Percentiles rank a stretch among this genome's conserved stretches.
Evolutionary conservation across 225 moss, liverwort and hornwort species (phyloP).

Genomic region (Pseudoscleropodium purum): DNA sequence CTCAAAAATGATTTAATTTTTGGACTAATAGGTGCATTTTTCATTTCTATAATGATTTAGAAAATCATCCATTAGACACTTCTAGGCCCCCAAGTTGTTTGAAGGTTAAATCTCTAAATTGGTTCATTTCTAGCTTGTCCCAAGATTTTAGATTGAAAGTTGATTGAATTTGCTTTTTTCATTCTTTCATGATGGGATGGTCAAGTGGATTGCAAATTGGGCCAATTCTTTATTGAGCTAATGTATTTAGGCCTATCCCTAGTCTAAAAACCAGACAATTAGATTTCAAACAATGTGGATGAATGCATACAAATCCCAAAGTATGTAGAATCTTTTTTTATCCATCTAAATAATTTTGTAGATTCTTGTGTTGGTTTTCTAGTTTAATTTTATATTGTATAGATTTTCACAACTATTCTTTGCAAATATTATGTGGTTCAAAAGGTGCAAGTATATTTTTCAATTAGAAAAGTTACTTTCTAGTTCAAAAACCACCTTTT

Average conservation of each 20-base stretch:
- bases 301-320: not conserved
- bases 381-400: not conserved
- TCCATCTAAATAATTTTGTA: not conserved
- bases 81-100: accelerated
- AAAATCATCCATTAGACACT: accelerated
- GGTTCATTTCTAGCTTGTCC: no score
- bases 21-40: no score
- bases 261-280: accelerated
- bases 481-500: not conserved
- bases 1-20: no score
- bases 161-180: not conserved
- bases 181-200: not conserved
- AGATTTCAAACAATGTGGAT: not conserved
- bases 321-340: not conserved
- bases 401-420: not conserved
- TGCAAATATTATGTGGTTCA: not conserved
- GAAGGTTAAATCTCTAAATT: not conserved
- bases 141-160: not conserved
- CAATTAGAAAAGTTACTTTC: not conserved
- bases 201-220: not conserved
- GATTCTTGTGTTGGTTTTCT: not conserved
- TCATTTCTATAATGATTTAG: no score
- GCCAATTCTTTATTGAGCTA: accelerated
- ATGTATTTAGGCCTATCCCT: accelerated
- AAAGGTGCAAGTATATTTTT: not conserved